Evolutionary conservation across 1,139 yeast genomes (phyloP).

Genomic region (Candida sp.): DNA sequence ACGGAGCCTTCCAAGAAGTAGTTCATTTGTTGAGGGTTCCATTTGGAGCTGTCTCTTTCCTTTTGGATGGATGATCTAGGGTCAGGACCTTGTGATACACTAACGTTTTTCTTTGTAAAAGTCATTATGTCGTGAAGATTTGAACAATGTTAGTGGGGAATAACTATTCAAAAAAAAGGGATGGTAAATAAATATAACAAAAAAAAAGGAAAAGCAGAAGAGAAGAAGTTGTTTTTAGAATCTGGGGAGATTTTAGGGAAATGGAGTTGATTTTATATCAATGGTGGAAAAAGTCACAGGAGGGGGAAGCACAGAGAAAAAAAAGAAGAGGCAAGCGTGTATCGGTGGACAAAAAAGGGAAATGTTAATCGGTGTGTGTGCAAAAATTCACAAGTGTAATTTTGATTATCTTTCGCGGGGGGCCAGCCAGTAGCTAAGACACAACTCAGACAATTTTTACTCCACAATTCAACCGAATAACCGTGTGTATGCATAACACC

Average conservation of each 20-base stretch:
- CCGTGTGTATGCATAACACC: neutral
- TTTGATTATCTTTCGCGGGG: neutral
- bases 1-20: constrained; percentile 44
- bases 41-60: constrained; percentile 35
- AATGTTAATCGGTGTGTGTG: too few relatives aligned
- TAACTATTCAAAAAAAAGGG: constrained; percentile 1
- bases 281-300: constrained; percentile 3
- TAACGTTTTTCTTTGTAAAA: constrained; percentile 15
- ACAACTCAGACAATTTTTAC: neutral
- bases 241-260: constrained; percentile 12
- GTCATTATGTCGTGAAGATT: constrained; percentile 15
- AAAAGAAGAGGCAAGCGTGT: too few relatives aligned
- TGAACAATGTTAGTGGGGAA: too few relatives aligned
- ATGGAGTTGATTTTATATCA: constrained; percentile 10
- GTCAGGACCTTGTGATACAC: constrained; percentile 31
- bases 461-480: neutral
- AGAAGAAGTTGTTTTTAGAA: too few relatives aligned
- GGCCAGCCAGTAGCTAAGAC: too few relatives aligned
- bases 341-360: too few relatives aligned
- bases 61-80: constrained; percentile 34
- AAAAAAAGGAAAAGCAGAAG: neutral
- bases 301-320: neutral
- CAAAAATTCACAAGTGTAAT: constrained; percentile 1
- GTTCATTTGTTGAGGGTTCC: constrained; percentile 40
- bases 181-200: constrained; percentile 5